Conservation (phyloP, 345 rosid genomes). For the Syzygium oleosum region DNA sequence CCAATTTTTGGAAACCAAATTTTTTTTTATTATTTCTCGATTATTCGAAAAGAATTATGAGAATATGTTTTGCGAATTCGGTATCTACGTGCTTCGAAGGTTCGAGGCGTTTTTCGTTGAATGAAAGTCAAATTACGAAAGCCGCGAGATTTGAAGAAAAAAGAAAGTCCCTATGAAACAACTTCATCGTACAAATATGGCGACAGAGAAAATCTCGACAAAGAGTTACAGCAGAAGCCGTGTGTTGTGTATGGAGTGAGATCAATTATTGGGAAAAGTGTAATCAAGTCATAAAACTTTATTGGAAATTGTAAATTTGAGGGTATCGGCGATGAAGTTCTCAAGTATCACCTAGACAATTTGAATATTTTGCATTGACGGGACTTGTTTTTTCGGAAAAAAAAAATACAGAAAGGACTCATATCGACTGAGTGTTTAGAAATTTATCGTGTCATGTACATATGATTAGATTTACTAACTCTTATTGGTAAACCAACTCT, state of each 20-base stretch:
- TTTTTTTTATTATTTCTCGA: neutral
- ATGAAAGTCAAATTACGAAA: neutral
- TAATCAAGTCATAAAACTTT: neutral
- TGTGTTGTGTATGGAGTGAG: neutral
- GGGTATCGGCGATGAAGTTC: accelerated
- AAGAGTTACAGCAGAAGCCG: neutral
- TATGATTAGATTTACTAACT: neutral
- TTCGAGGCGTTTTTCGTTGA: neutral
- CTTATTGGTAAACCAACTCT: neutral
- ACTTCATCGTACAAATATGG: neutral
- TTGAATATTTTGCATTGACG: neutral
- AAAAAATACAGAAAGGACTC: neutral
- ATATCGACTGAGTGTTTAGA: neutral
- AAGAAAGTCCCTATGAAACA: neutral
- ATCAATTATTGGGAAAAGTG: neutral
- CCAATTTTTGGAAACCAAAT: too few relatives aligned
- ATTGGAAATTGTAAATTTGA: neutral
- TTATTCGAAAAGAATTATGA: neutral
- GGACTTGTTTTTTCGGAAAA: neutral
- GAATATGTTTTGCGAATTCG: neutral
- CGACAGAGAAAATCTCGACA: too few relatives aligned
- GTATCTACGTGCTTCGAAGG: neutral
- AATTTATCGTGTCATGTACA: neutral
- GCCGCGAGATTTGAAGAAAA: neutral
- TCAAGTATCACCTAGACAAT: neutral